These are phyloP conservation scores for Entophlyctis luteolus DNA, from an alignment of 192 early-diverging fungal genomes.

Conservation along the genomic window DNA sequence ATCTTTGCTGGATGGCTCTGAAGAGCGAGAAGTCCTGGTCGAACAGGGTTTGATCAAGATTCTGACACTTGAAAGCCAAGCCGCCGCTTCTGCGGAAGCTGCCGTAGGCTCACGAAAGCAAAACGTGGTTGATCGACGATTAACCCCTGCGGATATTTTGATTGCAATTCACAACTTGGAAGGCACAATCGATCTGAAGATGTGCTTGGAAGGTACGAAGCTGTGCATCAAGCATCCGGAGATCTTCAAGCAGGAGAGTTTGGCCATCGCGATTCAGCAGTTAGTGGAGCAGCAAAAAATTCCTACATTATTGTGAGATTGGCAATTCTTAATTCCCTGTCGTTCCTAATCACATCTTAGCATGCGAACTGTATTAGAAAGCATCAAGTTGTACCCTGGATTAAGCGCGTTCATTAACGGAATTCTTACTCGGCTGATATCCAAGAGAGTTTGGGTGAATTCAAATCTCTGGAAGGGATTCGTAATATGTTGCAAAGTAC, in stretches of 20 bases:
- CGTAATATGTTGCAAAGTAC: slow-evolving; percentile 58
- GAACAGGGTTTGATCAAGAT: slow-evolving; percentile 60
- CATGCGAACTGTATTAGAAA: slow-evolving; percentile 73
- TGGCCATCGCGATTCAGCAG: slow-evolving; percentile 62
- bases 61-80: slow-evolving; percentile 32
- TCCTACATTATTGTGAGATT: slow-evolving; percentile 54
- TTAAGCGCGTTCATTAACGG: slow-evolving; percentile 55
- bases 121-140: slow-evolving; percentile 18
- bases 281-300: slow-evolving; percentile 64
- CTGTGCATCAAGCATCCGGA: slow-evolving; percentile 68
- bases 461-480: slow-evolving; percentile 75
- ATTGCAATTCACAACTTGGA: slow-evolving; percentile 69
- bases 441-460: slow-evolving; percentile 65
- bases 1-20: slow-evolving; percentile 59
- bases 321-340: no score
- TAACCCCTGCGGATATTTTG: slow-evolving; percentile 66
- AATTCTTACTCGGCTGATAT: slow-evolving; percentile 58
- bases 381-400: slow-evolving; percentile 60
- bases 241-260: slow-evolving; percentile 64
- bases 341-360: neutral
- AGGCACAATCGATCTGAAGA: slow-evolving; percentile 58
- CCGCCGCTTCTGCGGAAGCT: neutral
- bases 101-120: neutral
- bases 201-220: slow-evolving; percentile 65
- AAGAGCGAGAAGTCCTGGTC: slow-evolving; percentile 55